A percentile compares a stretch with the other conserved stretches of the same genome.
These are phyloP conservation scores for Wolfiporia cocos DNA, from an alignment of 1,284 basidiomycete genomes.

Conservation along the genomic window DNA sequence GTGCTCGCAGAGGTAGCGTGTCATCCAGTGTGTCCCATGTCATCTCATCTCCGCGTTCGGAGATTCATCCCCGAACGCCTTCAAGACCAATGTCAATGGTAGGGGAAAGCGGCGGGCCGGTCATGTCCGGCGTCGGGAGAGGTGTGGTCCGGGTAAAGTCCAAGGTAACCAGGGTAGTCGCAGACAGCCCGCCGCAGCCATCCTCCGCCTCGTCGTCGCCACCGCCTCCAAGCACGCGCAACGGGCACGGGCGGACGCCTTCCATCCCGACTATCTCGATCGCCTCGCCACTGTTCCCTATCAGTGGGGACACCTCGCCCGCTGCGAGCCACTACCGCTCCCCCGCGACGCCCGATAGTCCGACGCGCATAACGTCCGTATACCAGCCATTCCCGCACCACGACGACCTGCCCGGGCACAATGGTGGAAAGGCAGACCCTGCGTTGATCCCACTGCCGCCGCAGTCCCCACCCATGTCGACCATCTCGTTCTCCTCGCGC, in stretches of 20 bases:
- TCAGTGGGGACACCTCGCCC: conserved; percentile 15
- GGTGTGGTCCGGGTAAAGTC: conserved; percentile 22
- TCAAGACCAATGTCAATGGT: conserved; percentile 10
- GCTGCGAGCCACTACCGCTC: conserved; percentile 17
- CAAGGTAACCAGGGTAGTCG: conserved; percentile 22
- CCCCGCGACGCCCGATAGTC: conserved; percentile 19
- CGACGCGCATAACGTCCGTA: conserved; percentile 10
- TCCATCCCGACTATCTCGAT: conserved; percentile 23
- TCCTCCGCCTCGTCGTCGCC: conserved; percentile 17
- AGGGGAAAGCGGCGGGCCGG: conserved; percentile 18
- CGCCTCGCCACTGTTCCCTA: conserved; percentile 17
- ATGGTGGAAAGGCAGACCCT: conserved; percentile 41
- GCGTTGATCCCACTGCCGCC: conserved; percentile 49
- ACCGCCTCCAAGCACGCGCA: conserved; percentile 9
- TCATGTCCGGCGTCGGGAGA: conserved; percentile 9
- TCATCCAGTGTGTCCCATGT: conserved; percentile 20
- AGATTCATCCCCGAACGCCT: conserved; percentile 14
- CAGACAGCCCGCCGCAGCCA: conserved; percentile 12
- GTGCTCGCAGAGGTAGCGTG: conserved; percentile 21
- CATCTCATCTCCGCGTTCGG: conserved; percentile 13
- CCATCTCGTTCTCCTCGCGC: conserved; percentile 65
- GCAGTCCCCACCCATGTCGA: conserved; percentile 63
- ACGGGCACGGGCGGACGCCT: conserved; percentile 19
- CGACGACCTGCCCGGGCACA: conserved; percentile 27
- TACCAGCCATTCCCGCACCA: conserved; percentile 21